Conservation (phyloP, 2,329 filamentous ascomycete genomes). For the Emericellopsis cladophorae region DNA sequence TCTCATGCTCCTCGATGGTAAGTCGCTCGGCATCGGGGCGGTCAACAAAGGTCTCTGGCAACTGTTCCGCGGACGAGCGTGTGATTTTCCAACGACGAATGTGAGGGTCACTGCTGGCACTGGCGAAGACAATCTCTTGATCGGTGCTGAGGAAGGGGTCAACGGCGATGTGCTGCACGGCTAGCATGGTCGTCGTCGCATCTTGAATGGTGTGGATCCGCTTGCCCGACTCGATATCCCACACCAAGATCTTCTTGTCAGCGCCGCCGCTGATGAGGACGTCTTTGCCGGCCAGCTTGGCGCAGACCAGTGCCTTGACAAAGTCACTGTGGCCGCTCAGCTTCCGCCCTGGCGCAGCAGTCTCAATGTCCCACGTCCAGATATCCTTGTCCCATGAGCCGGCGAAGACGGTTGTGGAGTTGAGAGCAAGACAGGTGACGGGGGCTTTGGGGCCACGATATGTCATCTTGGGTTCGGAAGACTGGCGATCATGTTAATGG, state of each 20-base stretch:
- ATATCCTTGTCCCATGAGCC: slow-evolving; percentile 92
- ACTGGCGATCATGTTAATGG: slow-evolving; percentile 8
- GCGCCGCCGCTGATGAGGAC: slow-evolving; percentile 62
- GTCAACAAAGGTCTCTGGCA: slow-evolving; percentile 30
- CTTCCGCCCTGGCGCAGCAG: slow-evolving; percentile 37
- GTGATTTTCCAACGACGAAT: slow-evolving; percentile 67
- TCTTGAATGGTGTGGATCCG: slow-evolving; percentile 70
- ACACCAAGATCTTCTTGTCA: slow-evolving; percentile 72
- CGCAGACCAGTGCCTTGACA: slow-evolving; percentile 65
- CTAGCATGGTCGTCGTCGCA: slow-evolving; percentile 55
- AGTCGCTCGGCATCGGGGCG: slow-evolving; percentile 27
- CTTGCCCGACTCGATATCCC: slow-evolving; percentile 57
- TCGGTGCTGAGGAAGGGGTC: slow-evolving; percentile 50
- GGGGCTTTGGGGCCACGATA: slow-evolving; percentile 72
- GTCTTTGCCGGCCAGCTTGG: slow-evolving; percentile 46
- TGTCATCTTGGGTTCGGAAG: slow-evolving; percentile 18
- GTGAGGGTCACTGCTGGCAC: slow-evolving; percentile 67
- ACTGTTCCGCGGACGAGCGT: slow-evolving; percentile 37
- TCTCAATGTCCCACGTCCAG: slow-evolving; percentile 67
- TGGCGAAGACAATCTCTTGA: slow-evolving; percentile 50
- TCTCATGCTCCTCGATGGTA: slow-evolving; percentile 71
- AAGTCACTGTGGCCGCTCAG: slow-evolving; percentile 81
- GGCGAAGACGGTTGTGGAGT: slow-evolving; percentile 57
- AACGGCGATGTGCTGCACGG: slow-evolving; percentile 65
- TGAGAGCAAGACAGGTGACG: slow-evolving; percentile 63